These are phyloP conservation scores for Cladorrhinum sp. DNA, from an alignment of 2,329 filamentous ascomycete species.

Conservation along the genomic window DNA sequence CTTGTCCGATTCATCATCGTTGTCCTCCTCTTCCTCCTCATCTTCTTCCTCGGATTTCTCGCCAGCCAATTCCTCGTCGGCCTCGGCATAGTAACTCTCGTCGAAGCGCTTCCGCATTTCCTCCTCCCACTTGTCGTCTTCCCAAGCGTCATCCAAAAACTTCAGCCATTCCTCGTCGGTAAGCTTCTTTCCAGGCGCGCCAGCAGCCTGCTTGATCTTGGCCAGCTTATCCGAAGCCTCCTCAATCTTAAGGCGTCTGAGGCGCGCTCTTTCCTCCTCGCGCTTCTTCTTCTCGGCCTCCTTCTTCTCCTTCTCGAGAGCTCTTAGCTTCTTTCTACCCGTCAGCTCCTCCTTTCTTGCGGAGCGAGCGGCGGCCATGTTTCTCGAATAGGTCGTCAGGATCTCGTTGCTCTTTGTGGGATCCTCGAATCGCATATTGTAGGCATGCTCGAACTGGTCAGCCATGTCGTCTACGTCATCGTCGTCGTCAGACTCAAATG, in stretches of 20 bases:
- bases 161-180: slow-evolving; percentile 78
- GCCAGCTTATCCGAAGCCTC: slow-evolving; percentile 83
- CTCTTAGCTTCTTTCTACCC: slow-evolving; percentile 72
- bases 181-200: slow-evolving; percentile 63
- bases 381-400: slow-evolving; percentile 84
- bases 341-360: slow-evolving; percentile 81
- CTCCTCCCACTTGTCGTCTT: slow-evolving; percentile 83
- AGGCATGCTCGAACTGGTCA: slow-evolving; percentile 86
- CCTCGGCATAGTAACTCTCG: slow-evolving; percentile 81
- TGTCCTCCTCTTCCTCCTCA: slow-evolving; percentile 48
- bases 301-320: slow-evolving; percentile 72
- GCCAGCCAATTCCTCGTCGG: slow-evolving; percentile 60
- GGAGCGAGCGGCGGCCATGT: slow-evolving; percentile 75
- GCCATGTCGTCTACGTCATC: slow-evolving; percentile 71
- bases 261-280: slow-evolving; percentile 75
- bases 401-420: slow-evolving; percentile 84
- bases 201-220: slow-evolving; percentile 86
- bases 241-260: slow-evolving; percentile 86
- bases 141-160: slow-evolving; percentile 84
- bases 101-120: slow-evolving; percentile 89
- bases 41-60: slow-evolving; percentile 55
- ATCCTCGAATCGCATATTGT: slow-evolving; percentile 95
- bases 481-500: slow-evolving; percentile 91
- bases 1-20: slow-evolving; percentile 44
- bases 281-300: slow-evolving; percentile 74